These are phyloP conservation scores for Akanthomyces uredinophilus DNA, from an alignment of 2,329 filamentous ascomycete genomes.

Conservation along the genomic window DNA sequence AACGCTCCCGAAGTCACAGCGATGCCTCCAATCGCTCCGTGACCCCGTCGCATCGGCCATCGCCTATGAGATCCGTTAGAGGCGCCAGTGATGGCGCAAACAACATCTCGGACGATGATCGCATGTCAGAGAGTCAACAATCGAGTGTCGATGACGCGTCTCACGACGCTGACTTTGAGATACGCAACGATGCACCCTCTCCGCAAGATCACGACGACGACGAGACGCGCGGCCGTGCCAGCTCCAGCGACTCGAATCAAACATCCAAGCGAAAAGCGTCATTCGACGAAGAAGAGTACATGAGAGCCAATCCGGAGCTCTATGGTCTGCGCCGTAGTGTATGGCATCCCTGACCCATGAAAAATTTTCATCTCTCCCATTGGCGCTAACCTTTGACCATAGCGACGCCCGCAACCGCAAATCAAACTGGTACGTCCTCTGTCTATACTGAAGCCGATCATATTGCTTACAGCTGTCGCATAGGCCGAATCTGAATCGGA, in stretches of 20 bases:
- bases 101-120: conserved; percentile 32
- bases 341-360: conserved; percentile 34
- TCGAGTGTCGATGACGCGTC: conserved; percentile 52
- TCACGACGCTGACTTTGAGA: conserved; percentile 72
- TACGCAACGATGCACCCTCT: conserved; percentile 53
- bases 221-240: conserved; percentile 46
- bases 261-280: conserved; percentile 67
- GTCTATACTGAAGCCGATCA: neutral
- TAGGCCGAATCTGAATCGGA: conserved; percentile 59
- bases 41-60: conserved; percentile 44
- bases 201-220: conserved; percentile 16
- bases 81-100: conserved; percentile 37
- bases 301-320: conserved; percentile 85
- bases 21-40: conserved; percentile 70
- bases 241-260: conserved; percentile 65
- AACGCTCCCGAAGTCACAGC: conserved; percentile 49
- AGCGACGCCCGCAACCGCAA: conserved; percentile 54
- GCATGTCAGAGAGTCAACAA: conserved; percentile 41
- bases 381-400: conserved; percentile 27
- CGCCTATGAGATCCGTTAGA: conserved; percentile 36
- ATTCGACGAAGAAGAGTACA: conserved; percentile 73
- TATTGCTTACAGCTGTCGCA: conserved; percentile 7
- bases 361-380: conserved; percentile 18
- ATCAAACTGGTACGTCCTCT: conserved; percentile 48
- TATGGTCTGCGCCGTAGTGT: conserved; percentile 94